Conservation (phyloP, 495 filamentous ascomycete genomes). For the Aspergillus leporis region DNA sequence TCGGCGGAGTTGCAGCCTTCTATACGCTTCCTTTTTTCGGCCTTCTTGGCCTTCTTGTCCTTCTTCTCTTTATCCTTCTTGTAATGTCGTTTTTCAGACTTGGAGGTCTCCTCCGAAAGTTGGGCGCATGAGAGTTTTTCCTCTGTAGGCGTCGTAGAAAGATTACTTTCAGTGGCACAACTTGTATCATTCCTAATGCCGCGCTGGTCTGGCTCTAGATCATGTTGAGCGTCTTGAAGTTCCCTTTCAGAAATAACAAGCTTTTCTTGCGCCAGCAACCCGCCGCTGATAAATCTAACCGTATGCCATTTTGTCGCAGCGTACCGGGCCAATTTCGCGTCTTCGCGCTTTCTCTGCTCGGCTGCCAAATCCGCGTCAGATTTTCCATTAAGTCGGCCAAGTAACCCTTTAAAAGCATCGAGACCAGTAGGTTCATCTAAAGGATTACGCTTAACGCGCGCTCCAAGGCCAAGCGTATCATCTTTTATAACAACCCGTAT, state of each 20-base stretch:
- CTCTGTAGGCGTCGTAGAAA: neutral
- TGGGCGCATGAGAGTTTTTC: neutral
- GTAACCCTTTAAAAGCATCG: constrained; percentile 76
- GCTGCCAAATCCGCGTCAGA: constrained; percentile 63
- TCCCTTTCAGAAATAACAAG: constrained; percentile 31
- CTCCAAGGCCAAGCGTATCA: constrained; percentile 85
- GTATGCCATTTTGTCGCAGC: constrained; percentile 67
- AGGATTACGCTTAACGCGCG: constrained; percentile 60
- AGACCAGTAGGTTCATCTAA: constrained; percentile 74
- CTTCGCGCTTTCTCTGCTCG: constrained; percentile 61
- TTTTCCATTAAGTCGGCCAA: constrained; percentile 90
- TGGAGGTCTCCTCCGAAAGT: constrained; percentile 19
- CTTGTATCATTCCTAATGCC: constrained; percentile 6
- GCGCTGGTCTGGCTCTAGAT: neutral
- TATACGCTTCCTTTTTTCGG: constrained; percentile 48
- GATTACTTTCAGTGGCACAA: neutral
- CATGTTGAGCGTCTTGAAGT: constrained; percentile 8
- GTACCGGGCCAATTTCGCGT: constrained; percentile 65
- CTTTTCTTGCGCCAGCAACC: constrained; percentile 72
- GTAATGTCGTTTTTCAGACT: constrained; percentile 17
- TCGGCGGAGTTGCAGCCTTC: constrained; percentile 38
- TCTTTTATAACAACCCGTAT: constrained; percentile 82
- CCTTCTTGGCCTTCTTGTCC: constrained; percentile 35
- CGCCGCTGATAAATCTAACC: constrained; percentile 80
- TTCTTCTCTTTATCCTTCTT: constrained; percentile 22